Base-by-base conservation (phyloP, 768 basidiomycete species). In the Agaricus sinodeliciosus region DNA sequence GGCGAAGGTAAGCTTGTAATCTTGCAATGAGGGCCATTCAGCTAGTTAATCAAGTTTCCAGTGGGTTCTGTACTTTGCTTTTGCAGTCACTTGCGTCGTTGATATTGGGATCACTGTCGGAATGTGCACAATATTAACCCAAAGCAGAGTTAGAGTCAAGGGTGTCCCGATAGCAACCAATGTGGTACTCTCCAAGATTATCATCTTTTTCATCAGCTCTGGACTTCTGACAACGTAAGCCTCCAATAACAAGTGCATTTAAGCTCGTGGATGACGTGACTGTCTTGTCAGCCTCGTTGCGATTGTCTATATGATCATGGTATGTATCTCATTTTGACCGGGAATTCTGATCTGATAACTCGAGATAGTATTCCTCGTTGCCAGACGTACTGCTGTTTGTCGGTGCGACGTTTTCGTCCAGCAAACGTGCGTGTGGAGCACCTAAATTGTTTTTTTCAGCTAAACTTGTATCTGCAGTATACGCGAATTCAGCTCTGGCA, bases 131-230 rank as follows among this genome's bases (percentile, higher is more conserved):
- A 27, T 54, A n/a, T 13, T 54, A 19, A 34, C 47, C 37, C 22
- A 16, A 28, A 54, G 52, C 45, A 54, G 47, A 42, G 18, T 54
- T 13, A 54, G 25, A 34, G 42, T 48, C 31, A 36, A 42, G 28
- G 52, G 52, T 16, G 45, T 54, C n/a, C 27, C 22, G 8, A 18
- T 47, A 12, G 31, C 40, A 5, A 54, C 36, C 16, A 54, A 54
- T 15, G 41, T 54, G 7, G 52, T 54, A 8, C 46, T 54, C 18
- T 54, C 52, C 18, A 54, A 54, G 45, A 54, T 54, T 18, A 54
- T 54, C 40, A 48, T 54, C 27, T 54, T 54, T 15, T 54, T 54
- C 27, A 54, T 54, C 27, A 36, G 52, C 13, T 54, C 52, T 34
- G 52, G 52, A 4, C 44, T 54, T 31, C n/a, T 54, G 9, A 54